phyloP scores from a whole-genome alignment of 352 stramenopile genomes.

The Pythium periplocum region DNA sequence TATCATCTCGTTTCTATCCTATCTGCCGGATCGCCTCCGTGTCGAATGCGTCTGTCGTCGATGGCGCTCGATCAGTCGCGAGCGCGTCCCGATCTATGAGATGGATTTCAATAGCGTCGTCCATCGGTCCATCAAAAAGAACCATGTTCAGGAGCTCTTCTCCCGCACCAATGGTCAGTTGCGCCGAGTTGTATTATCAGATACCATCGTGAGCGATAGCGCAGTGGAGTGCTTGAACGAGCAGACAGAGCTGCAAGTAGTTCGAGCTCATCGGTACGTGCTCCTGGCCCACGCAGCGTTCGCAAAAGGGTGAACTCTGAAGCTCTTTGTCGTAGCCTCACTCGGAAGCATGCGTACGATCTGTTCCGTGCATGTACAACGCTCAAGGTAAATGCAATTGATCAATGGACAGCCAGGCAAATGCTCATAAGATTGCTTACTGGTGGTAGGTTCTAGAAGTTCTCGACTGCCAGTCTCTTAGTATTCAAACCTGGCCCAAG shows the following conservation, averaged over 20 bases:
- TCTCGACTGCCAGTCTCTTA: constrained; percentile 47
- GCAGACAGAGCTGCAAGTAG: too few species aligned
- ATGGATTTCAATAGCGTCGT: constrained; percentile 42
- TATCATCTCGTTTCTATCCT: constrained; percentile 43
- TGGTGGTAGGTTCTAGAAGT: constrained; percentile 43
- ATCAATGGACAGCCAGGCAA: constrained; percentile 1
- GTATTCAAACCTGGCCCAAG: constrained; percentile 35
- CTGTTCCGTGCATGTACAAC: too few species aligned
- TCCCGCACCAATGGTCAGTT: constrained; percentile 30
- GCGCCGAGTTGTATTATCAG: constrained; percentile 12
- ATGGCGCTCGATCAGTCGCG: constrained; percentile 36
- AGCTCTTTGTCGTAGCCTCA: too few species aligned
- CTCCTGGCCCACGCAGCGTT: too few species aligned
- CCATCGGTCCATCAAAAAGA: constrained; percentile 22
- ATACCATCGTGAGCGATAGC: too few species aligned
- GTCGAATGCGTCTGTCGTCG: constrained; percentile 52
- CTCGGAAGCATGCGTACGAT: too few species aligned
- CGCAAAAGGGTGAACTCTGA: too few species aligned
- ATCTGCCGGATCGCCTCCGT: constrained; percentile 42
- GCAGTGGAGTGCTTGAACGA: too few species aligned
- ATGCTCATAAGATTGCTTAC: neutral
- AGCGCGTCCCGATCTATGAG: constrained; percentile 33
- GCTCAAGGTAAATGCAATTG: constrained; percentile 3
- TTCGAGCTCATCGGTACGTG: too few species aligned
- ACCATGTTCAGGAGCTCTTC: constrained; percentile 32